These are phyloP conservation scores for Daedaleopsis sinensis DNA, from an alignment of 768 basidiomycete genomes.

Conservation along the genomic window DNA sequence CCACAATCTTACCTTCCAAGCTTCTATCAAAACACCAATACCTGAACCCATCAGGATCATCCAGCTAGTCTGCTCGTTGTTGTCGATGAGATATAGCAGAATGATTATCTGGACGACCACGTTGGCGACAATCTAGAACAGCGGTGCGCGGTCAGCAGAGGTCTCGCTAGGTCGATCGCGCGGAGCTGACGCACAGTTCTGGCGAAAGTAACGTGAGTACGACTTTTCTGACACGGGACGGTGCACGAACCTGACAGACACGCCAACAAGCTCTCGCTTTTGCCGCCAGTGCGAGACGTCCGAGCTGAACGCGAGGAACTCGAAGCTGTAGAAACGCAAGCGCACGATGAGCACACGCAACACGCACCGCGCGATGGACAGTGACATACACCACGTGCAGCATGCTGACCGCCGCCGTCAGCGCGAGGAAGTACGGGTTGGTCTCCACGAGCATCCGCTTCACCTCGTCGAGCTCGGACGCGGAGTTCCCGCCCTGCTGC, in stretches of 20 bases:
- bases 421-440: conserved; percentile 83
- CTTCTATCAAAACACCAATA: conserved; percentile 81
- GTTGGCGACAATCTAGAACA: conserved; percentile 77
- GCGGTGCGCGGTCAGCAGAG: background rate
- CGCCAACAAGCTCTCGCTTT: conserved; percentile 93
- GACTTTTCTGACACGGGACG: conserved; percentile 8
- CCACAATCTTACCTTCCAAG: conserved; percentile 76
- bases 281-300: conserved; percentile 96
- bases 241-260: conserved; percentile 77
- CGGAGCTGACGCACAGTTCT: conserved; percentile 53
- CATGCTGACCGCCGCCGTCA: conserved; percentile 84
- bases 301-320: conserved; percentile 94
- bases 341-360: no score
- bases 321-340: conserved; percentile 59
- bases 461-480: conserved; percentile 88
- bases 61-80: conserved; percentile 94
- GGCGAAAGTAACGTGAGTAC: conserved; percentile 14
- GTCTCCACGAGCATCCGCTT: conserved; percentile 93
- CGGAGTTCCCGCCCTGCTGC: conserved; percentile 62
- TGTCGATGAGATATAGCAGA: conserved; percentile 92
- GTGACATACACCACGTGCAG: conserved; percentile 79
- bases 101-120: conserved; percentile 92
- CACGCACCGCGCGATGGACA: background rate
- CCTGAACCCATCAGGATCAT: conserved; percentile 95
- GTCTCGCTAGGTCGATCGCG: background rate